phyloP scores from a whole-genome alignment of 2,329 filamentous ascomycete genomes.

The Gaeumannomyces sp. region DNA sequence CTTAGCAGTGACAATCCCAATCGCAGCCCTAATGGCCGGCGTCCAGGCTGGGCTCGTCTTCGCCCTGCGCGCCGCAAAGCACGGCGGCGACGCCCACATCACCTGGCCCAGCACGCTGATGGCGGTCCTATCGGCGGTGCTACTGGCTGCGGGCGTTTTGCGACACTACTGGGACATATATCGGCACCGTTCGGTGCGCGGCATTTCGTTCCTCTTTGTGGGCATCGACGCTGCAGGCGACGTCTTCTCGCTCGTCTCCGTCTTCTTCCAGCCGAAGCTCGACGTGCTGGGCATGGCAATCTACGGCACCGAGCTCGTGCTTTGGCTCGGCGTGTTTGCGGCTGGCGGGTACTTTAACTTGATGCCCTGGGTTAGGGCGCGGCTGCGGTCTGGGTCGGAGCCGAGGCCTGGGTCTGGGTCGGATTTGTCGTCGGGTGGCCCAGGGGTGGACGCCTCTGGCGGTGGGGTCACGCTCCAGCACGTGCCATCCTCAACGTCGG shows the following conservation, averaged over 20 bases:
- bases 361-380: slow-evolving; percentile 46
- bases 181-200: slow-evolving; percentile 56
- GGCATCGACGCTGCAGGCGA: slow-evolving; percentile 64
- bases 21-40: slow-evolving; percentile 51
- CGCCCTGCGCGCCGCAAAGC: slow-evolving; percentile 40
- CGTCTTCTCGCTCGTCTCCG: slow-evolving; percentile 57
- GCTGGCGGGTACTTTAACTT: slow-evolving; percentile 54
- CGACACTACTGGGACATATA: slow-evolving; percentile 67
- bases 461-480: slow-evolving; percentile 2
- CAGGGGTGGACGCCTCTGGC: not conserved
- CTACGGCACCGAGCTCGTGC: slow-evolving; percentile 57
- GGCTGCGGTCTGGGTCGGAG: slow-evolving; percentile 15
- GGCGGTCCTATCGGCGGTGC: slow-evolving; percentile 56
- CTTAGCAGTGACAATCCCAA: slow-evolving; percentile 39
- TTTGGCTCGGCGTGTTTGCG: slow-evolving; percentile 63
- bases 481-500: slow-evolving; percentile 6
- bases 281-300: slow-evolving; percentile 60
- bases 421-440: not conserved
- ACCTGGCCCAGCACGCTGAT: slow-evolving; percentile 61
- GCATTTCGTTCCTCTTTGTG: slow-evolving; percentile 68
- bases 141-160: slow-evolving; percentile 60
- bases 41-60: slow-evolving; percentile 55
- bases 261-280: slow-evolving; percentile 53
- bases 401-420: not conserved
- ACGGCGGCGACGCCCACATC: slow-evolving; percentile 24